Conservation (phyloP, 805 yeast genomes). For the Hanseniaspora occidentalis region DNA sequence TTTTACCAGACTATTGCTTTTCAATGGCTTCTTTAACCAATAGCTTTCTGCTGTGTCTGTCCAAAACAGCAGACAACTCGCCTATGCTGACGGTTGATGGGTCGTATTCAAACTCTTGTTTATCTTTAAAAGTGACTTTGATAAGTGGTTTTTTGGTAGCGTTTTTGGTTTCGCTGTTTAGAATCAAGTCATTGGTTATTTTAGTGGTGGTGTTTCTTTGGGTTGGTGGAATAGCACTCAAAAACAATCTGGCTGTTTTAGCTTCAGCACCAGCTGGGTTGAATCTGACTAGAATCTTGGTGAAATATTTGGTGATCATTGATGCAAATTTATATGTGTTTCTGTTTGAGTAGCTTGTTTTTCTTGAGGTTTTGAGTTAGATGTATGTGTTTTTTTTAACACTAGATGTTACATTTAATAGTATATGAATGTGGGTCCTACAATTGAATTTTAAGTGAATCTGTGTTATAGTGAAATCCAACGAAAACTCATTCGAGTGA, state of each 20-base stretch:
- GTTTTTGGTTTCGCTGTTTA: slow-evolving; percentile 20
- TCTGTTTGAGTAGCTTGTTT: too few species aligned
- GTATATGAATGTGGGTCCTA: too few species aligned
- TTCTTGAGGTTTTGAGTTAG: too few species aligned
- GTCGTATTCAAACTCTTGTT: slow-evolving; percentile 52
- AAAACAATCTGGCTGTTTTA: slow-evolving; percentile 65
- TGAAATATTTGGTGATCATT: slow-evolving; percentile 87
- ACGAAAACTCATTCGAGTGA: too few species aligned
- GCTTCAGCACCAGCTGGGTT: slow-evolving; percentile 68
- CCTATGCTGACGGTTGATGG: slow-evolving; percentile 43
- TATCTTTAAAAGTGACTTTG: slow-evolving; percentile 72
- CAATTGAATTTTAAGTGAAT: too few species aligned
- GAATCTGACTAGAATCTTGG: slow-evolving; percentile 63
- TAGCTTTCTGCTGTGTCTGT: slow-evolving; percentile 71
- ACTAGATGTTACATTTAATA: too few species aligned
- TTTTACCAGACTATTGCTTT: slow-evolving; percentile 11
- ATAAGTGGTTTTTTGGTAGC: slow-evolving; percentile 41
- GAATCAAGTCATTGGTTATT: slow-evolving; percentile 52
- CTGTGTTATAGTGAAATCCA: too few species aligned
- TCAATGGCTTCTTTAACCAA: slow-evolving; percentile 61
- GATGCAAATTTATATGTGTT: slow-evolving; percentile 1
- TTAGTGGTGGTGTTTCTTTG: slow-evolving; percentile 44
- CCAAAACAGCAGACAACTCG: slow-evolving; percentile 57
- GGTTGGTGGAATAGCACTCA: slow-evolving; percentile 70
- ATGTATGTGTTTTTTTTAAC: too few species aligned